Evolutionary conservation across 75 land plant genomes (phyloP), one percentile per base, ranked within the genome.

Genomic region (Sequoiadendron giganteum): DNA sequence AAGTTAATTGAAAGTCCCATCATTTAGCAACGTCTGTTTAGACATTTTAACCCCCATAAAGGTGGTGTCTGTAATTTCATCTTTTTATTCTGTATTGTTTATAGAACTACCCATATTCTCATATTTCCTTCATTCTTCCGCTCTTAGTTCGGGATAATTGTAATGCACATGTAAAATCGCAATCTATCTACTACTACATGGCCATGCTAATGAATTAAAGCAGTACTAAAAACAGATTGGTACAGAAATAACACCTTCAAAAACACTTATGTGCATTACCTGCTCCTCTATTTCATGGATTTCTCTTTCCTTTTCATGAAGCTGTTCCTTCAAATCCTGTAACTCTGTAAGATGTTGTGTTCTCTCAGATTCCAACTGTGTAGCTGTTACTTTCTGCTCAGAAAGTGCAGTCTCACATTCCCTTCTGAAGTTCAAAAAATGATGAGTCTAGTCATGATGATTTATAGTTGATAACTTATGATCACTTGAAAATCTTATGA

Each of bases 251-350:
- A 40, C n/a, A n/a, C 70, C 25, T 25, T 65, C 70, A 65, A 65
- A 65, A 65, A 25, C 21, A 28, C 85, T 73, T 32, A 73, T 73
- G 77, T 34, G 38, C 38, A 73, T 32, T 36, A 98, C 99, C 95
- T 97, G 99, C 78, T 98, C 99, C 91, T 98, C 94, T 86, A 93
- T 87, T 85, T 96, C 96, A 82, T 95, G 92, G 72, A 94, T 87
- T 70, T 94, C 96, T 36, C 92, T 91, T 80, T 97, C 99, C 85
- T 97, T 95, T 14, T 97, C 98, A 72, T 90, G 94, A 34, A 96
- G 89, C 43, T 93, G 99, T 87, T 94, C 99, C 88, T 93, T 93
- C 30, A 96, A 90, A 28, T 95, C 96, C 88, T 94, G 95, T 21
- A 96, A 91, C 91, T 95, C 94, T 73, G 96, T 89, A 42, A 93